Evolutionary conservation across 768 basidiomycete genomes (phyloP).

Genomic region (Naganishia friedmannii): DNA sequence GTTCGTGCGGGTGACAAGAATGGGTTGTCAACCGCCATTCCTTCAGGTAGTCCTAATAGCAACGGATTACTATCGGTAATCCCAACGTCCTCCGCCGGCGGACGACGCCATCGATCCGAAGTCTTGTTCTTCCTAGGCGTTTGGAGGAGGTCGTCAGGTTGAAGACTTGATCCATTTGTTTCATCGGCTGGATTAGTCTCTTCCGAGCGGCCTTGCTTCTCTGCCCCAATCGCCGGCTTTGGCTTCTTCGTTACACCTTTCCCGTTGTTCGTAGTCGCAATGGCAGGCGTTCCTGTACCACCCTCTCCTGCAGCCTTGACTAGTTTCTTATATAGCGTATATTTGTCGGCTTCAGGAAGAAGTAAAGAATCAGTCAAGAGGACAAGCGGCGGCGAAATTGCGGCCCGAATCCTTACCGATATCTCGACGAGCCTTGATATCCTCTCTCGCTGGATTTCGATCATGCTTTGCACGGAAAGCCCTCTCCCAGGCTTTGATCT

Average conservation of each 20-base stretch:
- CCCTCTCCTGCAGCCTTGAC: conserved; percentile 8
- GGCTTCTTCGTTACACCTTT: neutral
- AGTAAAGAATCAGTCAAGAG: neutral
- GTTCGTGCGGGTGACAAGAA: conserved; percentile 8
- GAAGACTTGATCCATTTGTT: neutral
- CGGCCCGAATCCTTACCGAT: conserved; percentile 51
- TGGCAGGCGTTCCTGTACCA: neutral
- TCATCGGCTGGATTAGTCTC: neutral
- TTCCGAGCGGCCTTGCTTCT: neutral
- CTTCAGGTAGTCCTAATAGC: neutral
- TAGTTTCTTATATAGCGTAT: conserved; percentile 28
- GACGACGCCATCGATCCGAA: conserved; percentile 21
- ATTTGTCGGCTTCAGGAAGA: conserved; percentile 21
- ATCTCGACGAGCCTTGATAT: conserved; percentile 51
- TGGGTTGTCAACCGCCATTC: neutral
- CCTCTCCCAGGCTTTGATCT: conserved; percentile 53
- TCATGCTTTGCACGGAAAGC: conserved; percentile 46
- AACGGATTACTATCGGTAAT: too few relatives aligned
- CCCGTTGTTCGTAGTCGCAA: neutral
- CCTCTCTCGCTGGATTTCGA: conserved; percentile 50
- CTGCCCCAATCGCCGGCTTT: neutral
- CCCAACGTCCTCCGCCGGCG: neutral
- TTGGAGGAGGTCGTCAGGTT: neutral
- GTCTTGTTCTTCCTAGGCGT: conserved; percentile 24
- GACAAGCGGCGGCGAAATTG: neutral